Conservation (phyloP, 345 rosid species). For the Lagerstroemia speciosa region DNA sequence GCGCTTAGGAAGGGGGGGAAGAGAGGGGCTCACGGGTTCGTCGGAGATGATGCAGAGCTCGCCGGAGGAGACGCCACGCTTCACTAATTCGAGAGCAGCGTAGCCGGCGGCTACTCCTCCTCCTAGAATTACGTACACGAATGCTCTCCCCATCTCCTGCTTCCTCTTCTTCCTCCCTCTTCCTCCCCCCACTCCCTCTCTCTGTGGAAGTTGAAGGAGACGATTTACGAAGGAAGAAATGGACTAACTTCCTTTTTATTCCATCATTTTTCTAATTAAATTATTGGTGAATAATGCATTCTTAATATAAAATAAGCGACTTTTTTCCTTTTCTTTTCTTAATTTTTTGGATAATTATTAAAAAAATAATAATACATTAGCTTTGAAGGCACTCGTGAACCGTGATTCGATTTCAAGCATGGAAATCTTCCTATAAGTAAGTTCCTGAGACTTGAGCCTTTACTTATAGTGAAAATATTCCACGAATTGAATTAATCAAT, state of each 20-base stretch:
- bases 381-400: no score
- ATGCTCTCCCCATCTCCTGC: constrained; percentile 82
- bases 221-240: not conserved
- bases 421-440: no score
- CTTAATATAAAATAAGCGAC: no score
- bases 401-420: no score
- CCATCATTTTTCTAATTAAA: not conserved
- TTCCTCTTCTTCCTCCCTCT: not conserved
- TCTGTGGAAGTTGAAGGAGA: not conserved
- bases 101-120: constrained; percentile 98
- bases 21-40: constrained; percentile 54
- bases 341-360: no score
- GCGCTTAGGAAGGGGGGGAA: constrained; percentile 1
- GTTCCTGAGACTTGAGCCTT: no score
- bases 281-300: no score
- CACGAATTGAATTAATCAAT: no score
- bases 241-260: not conserved
- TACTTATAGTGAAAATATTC: no score
- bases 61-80: constrained; percentile 63
- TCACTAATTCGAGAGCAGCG: constrained; percentile 91
- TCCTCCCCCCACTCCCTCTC: not conserved
- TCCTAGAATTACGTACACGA: constrained; percentile 85
- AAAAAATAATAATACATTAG: no score
- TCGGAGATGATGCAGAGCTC: constrained; percentile 92
- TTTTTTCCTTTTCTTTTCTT: no score